Conservation (phyloP, 805 yeast species). For the Saccharomycopsis fibuligera region DNA sequence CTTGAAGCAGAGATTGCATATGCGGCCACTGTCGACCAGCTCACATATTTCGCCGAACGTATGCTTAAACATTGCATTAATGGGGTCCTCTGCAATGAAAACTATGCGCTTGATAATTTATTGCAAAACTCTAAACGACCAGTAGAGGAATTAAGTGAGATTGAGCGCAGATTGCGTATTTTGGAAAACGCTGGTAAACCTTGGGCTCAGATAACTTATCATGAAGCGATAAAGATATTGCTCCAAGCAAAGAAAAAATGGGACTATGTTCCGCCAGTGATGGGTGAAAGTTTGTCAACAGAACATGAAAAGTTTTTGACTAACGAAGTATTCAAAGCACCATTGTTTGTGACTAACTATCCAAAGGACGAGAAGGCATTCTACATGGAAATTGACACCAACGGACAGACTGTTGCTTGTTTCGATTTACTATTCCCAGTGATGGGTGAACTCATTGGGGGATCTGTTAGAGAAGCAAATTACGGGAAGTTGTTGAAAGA, state of each 20-base stretch:
- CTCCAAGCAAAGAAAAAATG: constrained; percentile 33
- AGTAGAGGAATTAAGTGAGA: constrained; percentile 31
- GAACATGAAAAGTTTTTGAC: constrained; percentile 94
- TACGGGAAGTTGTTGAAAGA: constrained; percentile 40
- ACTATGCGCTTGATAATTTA: constrained; percentile 25
- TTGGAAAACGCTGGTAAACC: constrained; percentile 51
- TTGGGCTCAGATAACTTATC: constrained; percentile 47
- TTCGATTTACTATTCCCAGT: constrained; percentile 86
- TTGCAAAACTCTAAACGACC: constrained; percentile 31
- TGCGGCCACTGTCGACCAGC: constrained; percentile 46
- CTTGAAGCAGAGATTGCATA: constrained; percentile 85
- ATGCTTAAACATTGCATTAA: constrained; percentile 54
- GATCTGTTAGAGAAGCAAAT: constrained; percentile 81
- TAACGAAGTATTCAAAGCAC: constrained; percentile 50
- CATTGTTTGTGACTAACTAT: constrained; percentile 86
- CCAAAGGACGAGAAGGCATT: constrained; percentile 80
- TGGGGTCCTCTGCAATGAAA: constrained; percentile 26
- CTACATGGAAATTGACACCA: constrained; percentile 66
- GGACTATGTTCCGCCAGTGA: constrained; percentile 38
- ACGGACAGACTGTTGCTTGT: constrained; percentile 68
- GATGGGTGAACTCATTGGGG: constrained; percentile 92
- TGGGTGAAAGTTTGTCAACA: constrained; percentile 72
- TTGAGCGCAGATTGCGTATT: constrained; percentile 52
- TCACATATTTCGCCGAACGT: constrained; percentile 60
- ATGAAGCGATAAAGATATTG: constrained; percentile 62